phyloP scores from a whole-genome alignment of 495 filamentous ascomycete species.

The Tuber brumale region DNA sequence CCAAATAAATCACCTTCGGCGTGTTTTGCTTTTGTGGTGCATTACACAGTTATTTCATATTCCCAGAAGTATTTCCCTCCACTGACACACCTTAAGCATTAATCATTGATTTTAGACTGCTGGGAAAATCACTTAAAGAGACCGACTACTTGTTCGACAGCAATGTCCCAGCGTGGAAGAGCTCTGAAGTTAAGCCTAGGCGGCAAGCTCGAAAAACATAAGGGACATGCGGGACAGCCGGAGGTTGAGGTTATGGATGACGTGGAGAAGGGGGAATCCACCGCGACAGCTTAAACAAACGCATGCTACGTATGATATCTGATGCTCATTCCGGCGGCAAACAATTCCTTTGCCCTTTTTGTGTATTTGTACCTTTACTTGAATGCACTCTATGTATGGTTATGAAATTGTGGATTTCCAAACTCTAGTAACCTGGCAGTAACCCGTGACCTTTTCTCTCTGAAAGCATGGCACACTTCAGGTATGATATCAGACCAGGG shows the following conservation, averaged over 20 bases:
- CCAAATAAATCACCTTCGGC: slow-evolving; percentile 67
- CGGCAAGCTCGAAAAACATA: slow-evolving; percentile 48
- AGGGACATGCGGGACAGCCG: slow-evolving; percentile 25
- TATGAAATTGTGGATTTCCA: not conserved
- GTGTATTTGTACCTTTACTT: not conserved
- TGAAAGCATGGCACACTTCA: not conserved
- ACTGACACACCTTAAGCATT: not conserved
- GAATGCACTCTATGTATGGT: not conserved
- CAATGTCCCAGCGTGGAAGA: slow-evolving; percentile 41
- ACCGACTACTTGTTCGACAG: slow-evolving; percentile 63
- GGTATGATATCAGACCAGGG: not conserved
- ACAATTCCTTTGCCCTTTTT: not conserved
- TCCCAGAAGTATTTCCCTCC: slow-evolving; percentile 54
- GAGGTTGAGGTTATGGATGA: not conserved
- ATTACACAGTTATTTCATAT: slow-evolving; percentile 70
- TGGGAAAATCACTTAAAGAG: slow-evolving; percentile 76
- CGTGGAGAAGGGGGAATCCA: slow-evolving; percentile 8
- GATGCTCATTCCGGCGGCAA: not conserved
- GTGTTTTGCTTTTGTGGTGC: slow-evolving; percentile 67
- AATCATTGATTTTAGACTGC: slow-evolving; percentile 46
- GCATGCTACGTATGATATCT: too few species aligned
- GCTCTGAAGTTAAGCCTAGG: slow-evolving; percentile 43
- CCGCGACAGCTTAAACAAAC: slow-evolving; percentile 4
- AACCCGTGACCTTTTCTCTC: not conserved
- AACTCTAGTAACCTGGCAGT: not conserved